Percentiles rank a stretch among this genome's conserved stretches.
Evolutionary conservation across 179 eudicot species (phyloP).

Genomic region (Carnegiea gigantea): DNA sequence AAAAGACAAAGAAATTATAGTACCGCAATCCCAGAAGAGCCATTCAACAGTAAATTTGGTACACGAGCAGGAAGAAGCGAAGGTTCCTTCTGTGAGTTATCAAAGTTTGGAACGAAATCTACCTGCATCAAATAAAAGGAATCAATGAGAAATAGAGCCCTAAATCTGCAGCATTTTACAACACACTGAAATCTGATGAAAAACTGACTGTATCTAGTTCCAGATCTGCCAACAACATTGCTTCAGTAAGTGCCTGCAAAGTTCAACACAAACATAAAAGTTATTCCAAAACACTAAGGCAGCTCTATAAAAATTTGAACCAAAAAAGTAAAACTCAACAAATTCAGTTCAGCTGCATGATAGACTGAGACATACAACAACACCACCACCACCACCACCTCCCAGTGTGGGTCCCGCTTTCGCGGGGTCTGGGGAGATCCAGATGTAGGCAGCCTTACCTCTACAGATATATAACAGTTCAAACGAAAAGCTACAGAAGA

Average conservation of each 20-base stretch:
- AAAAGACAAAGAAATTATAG: constrained; percentile 12
- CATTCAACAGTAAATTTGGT: constrained; percentile 84
- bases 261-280: constrained; percentile 13
- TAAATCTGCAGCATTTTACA: not conserved
- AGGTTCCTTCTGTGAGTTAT: constrained; percentile 92
- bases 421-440: no score
- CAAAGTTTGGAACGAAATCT: constrained; percentile 91
- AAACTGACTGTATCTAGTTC: constrained; percentile 84
- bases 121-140: constrained; percentile 53
- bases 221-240: constrained; percentile 92
- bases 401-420: no score
- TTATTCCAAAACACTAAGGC: constrained; percentile 1
- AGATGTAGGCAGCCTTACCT: no score
- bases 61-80: constrained; percentile 84
- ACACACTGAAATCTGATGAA: constrained; percentile 9
- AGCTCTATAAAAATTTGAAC: not conserved
- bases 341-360: not conserved
- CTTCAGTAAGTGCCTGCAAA: constrained; percentile 85
- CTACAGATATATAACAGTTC: not conserved
- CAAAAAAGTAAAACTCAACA: not conserved
- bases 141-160: constrained; percentile 5
- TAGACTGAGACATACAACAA: not conserved
- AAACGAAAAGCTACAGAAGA: not conserved
- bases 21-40: constrained; percentile 98
- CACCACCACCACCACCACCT: no score